phyloP scores from a whole-genome alignment of 2,329 filamentous ascomycete genomes.

The Fusarium oligoseptatum region DNA sequence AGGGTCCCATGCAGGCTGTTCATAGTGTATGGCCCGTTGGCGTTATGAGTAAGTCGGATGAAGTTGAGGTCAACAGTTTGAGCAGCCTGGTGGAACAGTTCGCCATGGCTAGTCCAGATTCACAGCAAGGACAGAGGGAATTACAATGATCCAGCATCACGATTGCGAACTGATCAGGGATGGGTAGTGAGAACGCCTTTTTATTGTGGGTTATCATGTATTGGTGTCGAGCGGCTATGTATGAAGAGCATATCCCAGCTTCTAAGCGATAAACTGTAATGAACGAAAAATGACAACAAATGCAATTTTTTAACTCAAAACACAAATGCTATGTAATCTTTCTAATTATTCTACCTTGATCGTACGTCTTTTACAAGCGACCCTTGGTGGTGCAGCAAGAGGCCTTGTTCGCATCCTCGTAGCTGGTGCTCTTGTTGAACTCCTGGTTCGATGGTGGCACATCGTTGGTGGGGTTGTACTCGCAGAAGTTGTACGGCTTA shows the following conservation, averaged over 20 bases:
- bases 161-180: neutral
- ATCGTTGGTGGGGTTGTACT: slow-evolving; percentile 62
- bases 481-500: slow-evolving; percentile 65
- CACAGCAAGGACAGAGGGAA: neutral
- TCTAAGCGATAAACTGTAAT: neutral
- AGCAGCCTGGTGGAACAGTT: neutral
- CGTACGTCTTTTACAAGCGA: neutral
- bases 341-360: neutral
- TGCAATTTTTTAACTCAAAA: neutral
- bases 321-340: neutral
- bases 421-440: slow-evolving; percentile 23
- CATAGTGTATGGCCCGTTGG: neutral
- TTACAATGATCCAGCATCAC: neutral
- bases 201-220: neutral
- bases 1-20: neutral
- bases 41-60: neutral
- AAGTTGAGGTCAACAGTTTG: neutral
- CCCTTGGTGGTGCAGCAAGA: neutral
- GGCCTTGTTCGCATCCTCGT: slow-evolving; percentile 12
- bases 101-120: neutral
- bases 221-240: neutral
- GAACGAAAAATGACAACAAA: neutral
- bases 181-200: neutral
- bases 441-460: slow-evolving; percentile 13
- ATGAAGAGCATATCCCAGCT: neutral